Base-by-base conservation (phyloP, 2,329 filamentous ascomycete genomes). In the Claviceps digitariae region DNA sequence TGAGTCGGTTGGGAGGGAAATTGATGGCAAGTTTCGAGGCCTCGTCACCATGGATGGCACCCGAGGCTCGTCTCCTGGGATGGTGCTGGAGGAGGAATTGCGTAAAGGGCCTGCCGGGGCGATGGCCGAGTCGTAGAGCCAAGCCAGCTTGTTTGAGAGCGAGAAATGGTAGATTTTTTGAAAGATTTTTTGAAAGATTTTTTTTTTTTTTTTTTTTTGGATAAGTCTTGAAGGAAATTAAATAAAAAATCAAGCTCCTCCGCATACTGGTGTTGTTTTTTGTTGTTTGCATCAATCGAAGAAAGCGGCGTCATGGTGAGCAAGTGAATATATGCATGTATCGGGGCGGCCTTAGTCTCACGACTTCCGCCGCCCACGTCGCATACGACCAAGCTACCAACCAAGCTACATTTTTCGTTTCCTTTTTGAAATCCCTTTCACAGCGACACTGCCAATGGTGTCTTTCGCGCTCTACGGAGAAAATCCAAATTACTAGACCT, bases 41-140 rank as follows among this genome's bases (percentile, higher is more conserved):
- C 61, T 79, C 17, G 64, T 71, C 29, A 80, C 76, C 0, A 70
- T 76, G 56, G 78, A 81, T 55, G 77, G 77, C 3, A 78, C 72
- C 50, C 66, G 78, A 44, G 76, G 76, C 2, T 76, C 76, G 0
- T 59, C 60, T 48, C 69, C 72, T 0, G 74, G 74, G 0, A 64
- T 78, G 47, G 62, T 75, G 40, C 61, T 81, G 50, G 63, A 66
- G 44, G 69, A 76, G 2, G 72, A 74, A 65, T 59, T 75, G 53
- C 57, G 55, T 17, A 58, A 52, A 51, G 49, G 43, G 17, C 21
- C 46, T 17, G 40, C 15, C 44, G 27, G 2, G 5, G 23, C 7
- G 34, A 46, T 20, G 34, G 29, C 15, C 15, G 48, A 48, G 51
- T 38, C 50, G 13, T 55, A 50, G 29, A 44, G 17, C 2, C 27